Evolutionary conservation across 805 yeast genomes (phyloP).

Genomic region (Kuraishia capsulata): DNA sequence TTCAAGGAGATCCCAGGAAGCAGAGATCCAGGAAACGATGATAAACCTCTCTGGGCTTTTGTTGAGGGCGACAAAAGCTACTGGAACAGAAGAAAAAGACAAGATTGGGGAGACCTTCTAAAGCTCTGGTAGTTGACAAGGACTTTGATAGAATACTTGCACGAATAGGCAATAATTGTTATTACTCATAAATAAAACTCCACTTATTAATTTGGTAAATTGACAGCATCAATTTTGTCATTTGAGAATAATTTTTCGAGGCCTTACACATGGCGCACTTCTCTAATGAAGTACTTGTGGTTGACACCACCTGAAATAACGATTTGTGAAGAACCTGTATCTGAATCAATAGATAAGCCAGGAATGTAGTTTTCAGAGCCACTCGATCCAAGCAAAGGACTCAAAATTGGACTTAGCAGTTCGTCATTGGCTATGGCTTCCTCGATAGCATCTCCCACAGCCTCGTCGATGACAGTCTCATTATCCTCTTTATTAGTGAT

Average conservation of each 20-base stretch:
- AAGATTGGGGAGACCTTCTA: slow-evolving; percentile 50
- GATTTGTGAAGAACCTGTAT: slow-evolving; percentile 10
- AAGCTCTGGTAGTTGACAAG: slow-evolving; percentile 50
- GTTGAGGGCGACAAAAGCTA: slow-evolving; percentile 54
- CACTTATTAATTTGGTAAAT: too few species aligned
- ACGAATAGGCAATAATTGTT: not conserved
- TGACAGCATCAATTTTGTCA: not conserved
- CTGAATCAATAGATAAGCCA: not conserved
- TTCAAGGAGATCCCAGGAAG: slow-evolving; percentile 38
- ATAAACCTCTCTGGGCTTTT: slow-evolving; percentile 35
- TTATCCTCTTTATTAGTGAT: slow-evolving; percentile 37
- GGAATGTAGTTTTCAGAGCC: not conserved
- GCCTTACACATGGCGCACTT: slow-evolving; percentile 9
- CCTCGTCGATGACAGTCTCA: slow-evolving; percentile 33
- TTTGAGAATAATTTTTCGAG: too few species aligned
- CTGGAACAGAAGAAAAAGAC: slow-evolving; percentile 67
- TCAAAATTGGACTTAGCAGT: slow-evolving; percentile 33
- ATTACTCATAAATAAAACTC: not conserved
- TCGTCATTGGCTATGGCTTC: slow-evolving; percentile 39
- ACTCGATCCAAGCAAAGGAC: slow-evolving; percentile 21
- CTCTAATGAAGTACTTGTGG: slow-evolving; percentile 24
- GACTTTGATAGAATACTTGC: not conserved
- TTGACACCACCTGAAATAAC: slow-evolving; percentile 24
- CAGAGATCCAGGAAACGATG: slow-evolving; percentile 22
- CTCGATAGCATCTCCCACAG: slow-evolving; percentile 37